These are phyloP conservation scores for Teratosphaeria nubilosa DNA, from an alignment of 2,329 filamentous ascomycete species.

Conservation along the genomic window DNA sequence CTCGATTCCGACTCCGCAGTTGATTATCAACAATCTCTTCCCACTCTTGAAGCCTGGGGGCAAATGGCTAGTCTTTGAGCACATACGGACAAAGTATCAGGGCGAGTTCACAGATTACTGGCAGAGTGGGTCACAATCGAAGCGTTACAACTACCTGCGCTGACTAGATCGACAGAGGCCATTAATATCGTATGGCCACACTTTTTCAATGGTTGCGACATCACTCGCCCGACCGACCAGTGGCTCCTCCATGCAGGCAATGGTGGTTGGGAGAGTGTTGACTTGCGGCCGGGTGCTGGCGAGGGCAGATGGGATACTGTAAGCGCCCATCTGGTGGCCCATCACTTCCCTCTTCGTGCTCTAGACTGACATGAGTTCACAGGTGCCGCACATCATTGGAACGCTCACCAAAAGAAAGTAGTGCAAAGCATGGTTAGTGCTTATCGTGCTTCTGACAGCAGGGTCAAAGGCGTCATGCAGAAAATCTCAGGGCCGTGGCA, in stretches of 20 bases:
- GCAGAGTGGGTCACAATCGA: slow-evolving; percentile 21
- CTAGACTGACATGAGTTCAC: not conserved
- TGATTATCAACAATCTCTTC: slow-evolving; percentile 47
- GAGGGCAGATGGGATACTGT: slow-evolving; percentile 25
- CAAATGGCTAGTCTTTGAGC: slow-evolving; percentile 54
- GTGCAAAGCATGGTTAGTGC: not conserved
- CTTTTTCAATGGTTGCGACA: slow-evolving; percentile 27
- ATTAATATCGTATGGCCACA: slow-evolving; percentile 27
- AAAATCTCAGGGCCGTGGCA: not conserved
- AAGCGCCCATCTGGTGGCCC: not conserved
- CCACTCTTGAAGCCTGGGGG: slow-evolving; percentile 51
- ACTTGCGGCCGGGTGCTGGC: slow-evolving; percentile 18
- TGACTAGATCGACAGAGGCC: slow-evolving; percentile 10
- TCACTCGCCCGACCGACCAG: slow-evolving; percentile 26
- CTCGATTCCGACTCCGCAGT: slow-evolving; percentile 51
- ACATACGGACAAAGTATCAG: slow-evolving; percentile 37
- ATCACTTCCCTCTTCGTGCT: not conserved
- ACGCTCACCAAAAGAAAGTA: slow-evolving; percentile 13
- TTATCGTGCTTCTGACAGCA: not conserved
- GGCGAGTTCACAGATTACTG: slow-evolving; percentile 24
- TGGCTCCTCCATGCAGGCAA: slow-evolving; percentile 25
- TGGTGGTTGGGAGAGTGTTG: slow-evolving; percentile 23
- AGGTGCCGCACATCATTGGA: slow-evolving; percentile 24
- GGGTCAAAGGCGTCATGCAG: not conserved
- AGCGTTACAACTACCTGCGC: not conserved